phyloP scores from a whole-genome alignment of 305 asterid genomes.

The Fraxinus greggii region DNA sequence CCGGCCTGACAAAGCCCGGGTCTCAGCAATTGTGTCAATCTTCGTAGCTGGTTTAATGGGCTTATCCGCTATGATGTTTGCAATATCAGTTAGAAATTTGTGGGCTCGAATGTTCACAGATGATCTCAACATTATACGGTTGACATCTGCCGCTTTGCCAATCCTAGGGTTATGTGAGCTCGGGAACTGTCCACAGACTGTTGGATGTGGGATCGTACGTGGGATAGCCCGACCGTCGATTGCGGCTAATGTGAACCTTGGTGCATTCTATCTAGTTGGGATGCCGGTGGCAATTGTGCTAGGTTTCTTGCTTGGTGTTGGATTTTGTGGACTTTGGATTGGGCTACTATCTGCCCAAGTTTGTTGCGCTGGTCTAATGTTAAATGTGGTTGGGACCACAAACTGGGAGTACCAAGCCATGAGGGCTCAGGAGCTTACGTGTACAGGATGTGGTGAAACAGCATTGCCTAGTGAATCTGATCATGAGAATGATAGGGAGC shows the following conservation, averaged over 20 bases:
- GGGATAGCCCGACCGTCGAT: conserved; percentile 77
- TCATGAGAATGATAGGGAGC: conserved; percentile 12
- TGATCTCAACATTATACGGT: conserved; percentile 46
- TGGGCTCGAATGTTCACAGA: conserved; percentile 74
- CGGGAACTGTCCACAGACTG: conserved; percentile 89
- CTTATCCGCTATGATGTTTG: conserved; percentile 53
- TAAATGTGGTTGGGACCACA: conserved; percentile 74
- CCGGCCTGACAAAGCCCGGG: conserved; percentile 60
- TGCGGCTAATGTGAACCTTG: conserved; percentile 85
- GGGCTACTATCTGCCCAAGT: conserved; percentile 76
- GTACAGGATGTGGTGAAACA: conserved; percentile 46
- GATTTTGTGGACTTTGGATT: conserved; percentile 81
- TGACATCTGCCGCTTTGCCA: conserved; percentile 69
- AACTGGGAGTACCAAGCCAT: conserved; percentile 65
- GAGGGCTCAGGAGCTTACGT: conserved; percentile 72
- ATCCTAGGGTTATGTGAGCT: conserved; percentile 81
- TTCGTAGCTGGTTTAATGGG: conserved; percentile 59
- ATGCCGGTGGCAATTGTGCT: conserved; percentile 82
- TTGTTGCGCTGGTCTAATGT: conserved; percentile 78
- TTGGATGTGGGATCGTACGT: conserved; percentile 78
- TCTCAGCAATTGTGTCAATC: conserved; percentile 45
- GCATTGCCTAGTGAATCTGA: conserved; percentile 28
- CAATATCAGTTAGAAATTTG: conserved; percentile 32
- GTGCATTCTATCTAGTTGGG: conserved; percentile 80
- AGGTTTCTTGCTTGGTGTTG: conserved; percentile 49